Evolutionary conservation across 2,329 filamentous ascomycete genomes (phyloP).

Genomic region (Cercospora sp.): DNA sequence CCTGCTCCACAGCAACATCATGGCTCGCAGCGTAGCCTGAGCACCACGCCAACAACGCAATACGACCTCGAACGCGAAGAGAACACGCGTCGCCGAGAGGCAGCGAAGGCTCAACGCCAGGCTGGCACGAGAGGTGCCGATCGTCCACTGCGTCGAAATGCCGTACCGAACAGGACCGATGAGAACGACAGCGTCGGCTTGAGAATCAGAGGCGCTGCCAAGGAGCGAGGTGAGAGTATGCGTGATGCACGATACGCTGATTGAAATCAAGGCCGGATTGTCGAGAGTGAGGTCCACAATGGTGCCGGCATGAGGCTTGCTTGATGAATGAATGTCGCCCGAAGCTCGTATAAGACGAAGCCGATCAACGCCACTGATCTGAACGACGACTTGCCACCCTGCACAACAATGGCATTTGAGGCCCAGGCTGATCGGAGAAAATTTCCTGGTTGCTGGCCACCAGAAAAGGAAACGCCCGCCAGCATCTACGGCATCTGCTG

Average conservation of each 20-base stretch:
- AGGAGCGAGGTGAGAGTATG: background rate
- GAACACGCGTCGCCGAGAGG: background rate
- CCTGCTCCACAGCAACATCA: background rate
- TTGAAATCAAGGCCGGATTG: background rate
- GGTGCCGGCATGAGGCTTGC: background rate
- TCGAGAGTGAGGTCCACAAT: background rate
- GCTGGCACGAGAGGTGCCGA: background rate
- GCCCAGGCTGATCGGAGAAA: background rate
- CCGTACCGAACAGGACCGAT: background rate
- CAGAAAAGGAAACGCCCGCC: background rate
- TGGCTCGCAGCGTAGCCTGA: background rate
- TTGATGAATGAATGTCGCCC: background rate
- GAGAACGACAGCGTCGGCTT: background rate
- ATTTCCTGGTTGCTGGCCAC: background rate
- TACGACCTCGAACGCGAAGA: background rate
- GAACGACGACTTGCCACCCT: background rate
- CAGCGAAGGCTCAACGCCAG: background rate
- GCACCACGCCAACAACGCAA: background rate
- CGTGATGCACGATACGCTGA: background rate
- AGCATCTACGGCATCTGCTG: background rate
- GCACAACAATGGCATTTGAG: background rate
- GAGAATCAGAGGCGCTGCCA: background rate
- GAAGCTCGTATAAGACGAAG: background rate
- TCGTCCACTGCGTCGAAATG: background rate
- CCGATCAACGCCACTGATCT: background rate